Conservation (phyloP, 306 rosid species). For the Acacia confusa region DNA sequence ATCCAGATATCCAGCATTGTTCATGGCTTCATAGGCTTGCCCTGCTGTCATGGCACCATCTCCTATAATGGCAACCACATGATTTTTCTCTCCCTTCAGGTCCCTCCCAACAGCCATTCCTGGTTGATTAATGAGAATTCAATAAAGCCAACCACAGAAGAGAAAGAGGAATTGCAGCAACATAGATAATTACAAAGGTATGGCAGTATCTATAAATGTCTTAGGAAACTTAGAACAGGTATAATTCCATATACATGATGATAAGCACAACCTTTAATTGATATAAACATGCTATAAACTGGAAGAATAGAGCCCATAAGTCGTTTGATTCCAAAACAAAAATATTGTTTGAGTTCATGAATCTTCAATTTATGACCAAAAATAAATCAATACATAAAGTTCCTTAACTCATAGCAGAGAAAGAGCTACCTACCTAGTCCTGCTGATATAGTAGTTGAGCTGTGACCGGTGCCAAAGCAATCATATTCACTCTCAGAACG, state of each 20-base stretch:
- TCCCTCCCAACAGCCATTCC: constrained; percentile 99
- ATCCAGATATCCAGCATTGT: constrained; percentile 95
- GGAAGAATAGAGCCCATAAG: not conserved
- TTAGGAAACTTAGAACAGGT: not conserved
- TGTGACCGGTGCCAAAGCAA: constrained; percentile 95
- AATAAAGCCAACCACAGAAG: constrained; percentile 31
- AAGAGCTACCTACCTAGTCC: constrained; percentile 91
- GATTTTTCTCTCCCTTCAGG: constrained; percentile 72
- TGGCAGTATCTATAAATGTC: not conserved
- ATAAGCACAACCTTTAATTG: not conserved
- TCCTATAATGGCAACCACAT: constrained; percentile 87
- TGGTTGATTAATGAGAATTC: constrained; percentile 37
- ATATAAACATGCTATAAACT: not conserved
- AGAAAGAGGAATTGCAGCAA: not conserved
- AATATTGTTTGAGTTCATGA: not conserved
- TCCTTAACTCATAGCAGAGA: constrained; percentile 3
- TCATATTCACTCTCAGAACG: constrained; percentile 92
- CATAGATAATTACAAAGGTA: not conserved
- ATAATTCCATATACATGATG: not conserved
- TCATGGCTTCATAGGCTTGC: constrained; percentile 99
- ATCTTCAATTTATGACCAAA: not conserved
- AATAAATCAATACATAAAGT: not conserved
- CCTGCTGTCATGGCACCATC: constrained; percentile 99
- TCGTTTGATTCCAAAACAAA: not conserved
- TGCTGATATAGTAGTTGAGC: constrained; percentile 98